These are phyloP conservation scores for Canna indica DNA, from an alignment of 176 grass and related monocot genomes.

Conservation along the genomic window DNA sequence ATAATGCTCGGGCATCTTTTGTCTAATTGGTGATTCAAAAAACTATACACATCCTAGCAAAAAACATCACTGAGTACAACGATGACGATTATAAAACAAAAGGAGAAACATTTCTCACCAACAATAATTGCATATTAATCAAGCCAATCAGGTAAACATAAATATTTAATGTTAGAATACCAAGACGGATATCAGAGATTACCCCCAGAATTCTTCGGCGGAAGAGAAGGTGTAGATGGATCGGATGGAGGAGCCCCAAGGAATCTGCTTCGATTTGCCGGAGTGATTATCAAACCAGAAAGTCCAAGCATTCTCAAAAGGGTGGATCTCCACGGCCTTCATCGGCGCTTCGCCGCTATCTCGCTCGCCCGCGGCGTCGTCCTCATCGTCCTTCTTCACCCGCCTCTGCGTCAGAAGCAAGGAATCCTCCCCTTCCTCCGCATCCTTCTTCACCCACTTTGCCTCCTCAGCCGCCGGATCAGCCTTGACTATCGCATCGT, in stretches of 20 bases:
- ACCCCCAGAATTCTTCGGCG: slow-evolving; percentile 95
- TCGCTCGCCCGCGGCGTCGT: slow-evolving; percentile 20
- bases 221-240: slow-evolving; percentile 82
- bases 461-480: neutral
- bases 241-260: slow-evolving; percentile 77
- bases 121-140: too few species aligned
- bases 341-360: neutral
- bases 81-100: too few species aligned
- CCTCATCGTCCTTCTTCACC: slow-evolving; percentile 66
- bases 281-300: slow-evolving; percentile 95
- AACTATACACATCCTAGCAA: too few species aligned
- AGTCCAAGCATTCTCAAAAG: slow-evolving; percentile 74
- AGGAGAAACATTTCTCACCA: too few species aligned
- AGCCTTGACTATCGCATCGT: neutral
- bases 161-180: too few species aligned
- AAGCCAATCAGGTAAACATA: too few species aligned
- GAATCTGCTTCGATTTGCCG: slow-evolving; percentile 33
- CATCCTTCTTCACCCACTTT: slow-evolving; percentile 20
- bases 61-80: too few species aligned
- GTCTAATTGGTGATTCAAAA: too few species aligned
- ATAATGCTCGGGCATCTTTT: too few species aligned
- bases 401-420: slow-evolving; percentile 5
- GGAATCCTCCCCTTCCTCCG: slow-evolving; percentile 12
- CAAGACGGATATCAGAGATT: neutral
- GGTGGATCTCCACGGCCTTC: slow-evolving; percentile 25